A percentile compares a stretch with the other conserved stretches of the same genome.
These are phyloP conservation scores for Narthecium ossifragum DNA, from an alignment of 106 monocot genomes.

Conservation along the genomic window DNA sequence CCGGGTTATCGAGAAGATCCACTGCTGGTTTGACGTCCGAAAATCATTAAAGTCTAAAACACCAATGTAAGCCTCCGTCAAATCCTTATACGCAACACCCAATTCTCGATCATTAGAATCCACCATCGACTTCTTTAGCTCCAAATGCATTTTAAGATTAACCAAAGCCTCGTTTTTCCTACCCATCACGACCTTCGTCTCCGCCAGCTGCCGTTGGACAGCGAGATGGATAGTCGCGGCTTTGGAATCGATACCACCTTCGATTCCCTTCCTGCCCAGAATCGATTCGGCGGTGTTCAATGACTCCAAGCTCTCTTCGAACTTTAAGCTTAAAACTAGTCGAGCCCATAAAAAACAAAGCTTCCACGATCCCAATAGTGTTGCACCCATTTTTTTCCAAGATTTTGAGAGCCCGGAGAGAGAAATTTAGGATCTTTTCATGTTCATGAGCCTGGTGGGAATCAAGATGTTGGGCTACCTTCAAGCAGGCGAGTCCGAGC, in stretches of 20 bases:
- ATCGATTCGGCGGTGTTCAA: constrained; percentile 51
- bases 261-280: constrained; percentile 23
- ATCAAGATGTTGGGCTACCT: constrained; percentile 75
- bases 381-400: constrained; percentile 27
- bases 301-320: constrained; percentile 58
- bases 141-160: constrained; percentile 52
- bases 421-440: constrained; percentile 42
- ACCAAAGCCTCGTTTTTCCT: constrained; percentile 65
- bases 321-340: constrained; percentile 42
- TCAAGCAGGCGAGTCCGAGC: constrained; percentile 81
- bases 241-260: constrained; percentile 28
- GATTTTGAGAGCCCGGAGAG: constrained; percentile 48
- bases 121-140: constrained; percentile 67
- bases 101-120: constrained; percentile 43
- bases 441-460: constrained; percentile 31
- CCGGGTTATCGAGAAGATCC: constrained; percentile 61
- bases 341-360: constrained; percentile 61
- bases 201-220: constrained; percentile 61
- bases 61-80: constrained; percentile 68
- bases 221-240: constrained; percentile 49
- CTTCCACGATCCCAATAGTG: constrained; percentile 47
- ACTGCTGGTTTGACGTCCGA: constrained; percentile 39
- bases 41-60: constrained; percentile 76
- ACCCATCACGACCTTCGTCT: constrained; percentile 79
- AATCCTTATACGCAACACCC: constrained; percentile 49